Base-by-base conservation (phyloP, 2,329 filamentous ascomycete genomes). In the Bisporella sp. region DNA sequence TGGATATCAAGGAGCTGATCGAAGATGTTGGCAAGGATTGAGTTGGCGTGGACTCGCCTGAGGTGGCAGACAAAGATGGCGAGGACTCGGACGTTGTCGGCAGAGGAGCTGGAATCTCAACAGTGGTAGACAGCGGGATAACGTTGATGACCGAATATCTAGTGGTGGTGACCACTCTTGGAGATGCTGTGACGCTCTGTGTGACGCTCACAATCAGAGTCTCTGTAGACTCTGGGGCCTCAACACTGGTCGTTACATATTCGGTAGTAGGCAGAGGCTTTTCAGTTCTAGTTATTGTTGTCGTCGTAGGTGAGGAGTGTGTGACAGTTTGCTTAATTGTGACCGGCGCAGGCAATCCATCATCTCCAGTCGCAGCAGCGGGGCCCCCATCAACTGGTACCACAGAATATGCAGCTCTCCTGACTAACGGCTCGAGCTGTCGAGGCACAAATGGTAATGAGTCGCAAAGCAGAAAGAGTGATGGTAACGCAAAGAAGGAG, bases 361-460 rank as follows among this genome's bases (percentile, higher is more conserved):
- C 46, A 12, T 29, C 53, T 45, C 47, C 45, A 42, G 47, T 45
- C 35, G 53, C 40, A 31, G 54, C 48, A n/a, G 54, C 48, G 31
- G 59, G 49, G 21, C 62, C 62, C 30, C 65, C 65, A 58, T 66
- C 63, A n/a, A 67, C 64, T 35, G 62, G 50, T 11, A 67, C 63
- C 45, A 67, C 64, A 7, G 65, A 65, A 49, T 67, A 67, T 13
- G 57, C 57, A 55, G 61, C 62, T 45, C 62, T 57, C 46, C 49
- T 51, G 37, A 53, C 46, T 12, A 63, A 37, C 40, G 52, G 43
- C 13, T 57, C 50, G 2, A 54, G 37, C 41, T 52, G 53, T 37
- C 47, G 45, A 35, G 47, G 57, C 32, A 56, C 48, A 29, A 63
- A 57, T 21, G 62, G 62, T 7, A 63, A 52, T 13, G 61, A 52